These are phyloP conservation scores for Alternaria tenuissima DNA, from an alignment of 2,329 filamentous ascomycete species.

Conservation along the genomic window DNA sequence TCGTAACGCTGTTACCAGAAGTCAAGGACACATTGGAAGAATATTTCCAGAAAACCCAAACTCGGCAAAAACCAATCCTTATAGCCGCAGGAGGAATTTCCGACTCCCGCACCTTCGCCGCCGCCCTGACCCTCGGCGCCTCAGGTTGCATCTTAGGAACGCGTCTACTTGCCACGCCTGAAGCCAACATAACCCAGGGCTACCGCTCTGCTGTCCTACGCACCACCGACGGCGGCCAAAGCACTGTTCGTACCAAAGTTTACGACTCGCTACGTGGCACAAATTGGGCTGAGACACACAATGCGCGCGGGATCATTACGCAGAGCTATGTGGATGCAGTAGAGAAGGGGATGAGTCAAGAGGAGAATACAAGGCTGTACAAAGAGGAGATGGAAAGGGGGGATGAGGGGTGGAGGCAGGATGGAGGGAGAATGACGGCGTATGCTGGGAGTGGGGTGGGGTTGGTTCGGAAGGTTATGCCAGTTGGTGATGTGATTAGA, in stretches of 20 bases:
- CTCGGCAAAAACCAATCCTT: constrained; percentile 45
- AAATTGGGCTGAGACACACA: constrained; percentile 65
- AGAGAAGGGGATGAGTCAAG: constrained; percentile 49
- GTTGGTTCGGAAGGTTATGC: constrained; percentile 60
- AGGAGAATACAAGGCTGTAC: constrained; percentile 57
- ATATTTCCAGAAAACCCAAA: neutral
- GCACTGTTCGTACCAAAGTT: constrained; percentile 60
- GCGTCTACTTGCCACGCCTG: constrained; percentile 64
- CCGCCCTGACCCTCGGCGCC: constrained; percentile 63
- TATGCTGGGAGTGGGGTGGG: constrained; percentile 71
- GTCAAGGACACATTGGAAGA: constrained; percentile 57
- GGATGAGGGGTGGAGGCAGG: constrained; percentile 60
- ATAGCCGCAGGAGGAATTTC: constrained; percentile 69
- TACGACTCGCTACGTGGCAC: constrained; percentile 66
- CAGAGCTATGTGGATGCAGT: constrained; percentile 57
- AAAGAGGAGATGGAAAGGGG: constrained; percentile 59
- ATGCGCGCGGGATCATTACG: constrained; percentile 67
- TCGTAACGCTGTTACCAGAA: constrained; percentile 67
- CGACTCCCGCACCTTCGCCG: constrained; percentile 64
- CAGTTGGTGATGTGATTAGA: constrained; percentile 62
- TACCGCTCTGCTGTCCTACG: constrained; percentile 59
- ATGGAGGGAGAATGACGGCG: constrained; percentile 63
- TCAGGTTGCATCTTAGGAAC: constrained; percentile 68
- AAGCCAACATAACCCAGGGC: constrained; percentile 57
- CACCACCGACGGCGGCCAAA: constrained; percentile 60